phyloP scores from a whole-genome alignment of 2,329 filamentous ascomycete species.

The Didymella segeticola region DNA sequence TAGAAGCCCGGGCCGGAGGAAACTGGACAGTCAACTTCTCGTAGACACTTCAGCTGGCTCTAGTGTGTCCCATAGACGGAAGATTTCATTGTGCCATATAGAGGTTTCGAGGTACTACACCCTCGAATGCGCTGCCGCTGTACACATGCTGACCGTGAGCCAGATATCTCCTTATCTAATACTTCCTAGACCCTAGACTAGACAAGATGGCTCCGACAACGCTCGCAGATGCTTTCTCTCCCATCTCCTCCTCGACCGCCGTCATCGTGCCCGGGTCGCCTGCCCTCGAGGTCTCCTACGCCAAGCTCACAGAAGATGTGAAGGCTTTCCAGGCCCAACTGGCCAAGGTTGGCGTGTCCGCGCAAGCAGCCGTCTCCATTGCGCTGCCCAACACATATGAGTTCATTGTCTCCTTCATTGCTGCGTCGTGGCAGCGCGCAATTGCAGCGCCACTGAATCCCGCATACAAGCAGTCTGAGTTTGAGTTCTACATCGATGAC shows the following conservation, averaged over 20 bases:
- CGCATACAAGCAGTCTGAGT: constrained; percentile 87
- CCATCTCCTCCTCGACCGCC: constrained; percentile 62
- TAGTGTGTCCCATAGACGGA: constrained; percentile 4
- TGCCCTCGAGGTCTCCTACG: constrained; percentile 72
- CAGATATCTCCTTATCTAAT: constrained; percentile 7
- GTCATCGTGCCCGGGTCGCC: constrained; percentile 76
- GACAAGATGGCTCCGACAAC: constrained; percentile 62
- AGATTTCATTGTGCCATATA: constrained; percentile 8
- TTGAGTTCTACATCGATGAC: constrained; percentile 91
- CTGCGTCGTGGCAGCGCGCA: constrained; percentile 82
- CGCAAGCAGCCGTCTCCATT: constrained; percentile 77
- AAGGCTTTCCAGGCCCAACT: constrained; percentile 77
- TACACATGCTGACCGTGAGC: constrained; percentile 3
- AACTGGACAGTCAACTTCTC: not conserved
- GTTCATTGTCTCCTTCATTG: constrained; percentile 86
- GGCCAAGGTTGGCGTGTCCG: constrained; percentile 73
- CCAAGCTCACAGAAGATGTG: constrained; percentile 70
- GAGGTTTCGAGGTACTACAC: constrained; percentile 1
- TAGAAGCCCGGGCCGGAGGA: constrained; percentile 6
- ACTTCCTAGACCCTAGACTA: too few species aligned
- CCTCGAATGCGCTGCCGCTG: not conserved
- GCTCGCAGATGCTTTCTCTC: constrained; percentile 64
- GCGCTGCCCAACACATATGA: constrained; percentile 85
- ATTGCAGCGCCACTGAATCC: constrained; percentile 88
- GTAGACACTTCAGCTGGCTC: constrained; percentile 7